A percentile compares a stretch with the other conserved stretches of the same genome.
phyloP scores from a whole-genome alignment of 192 early-diverging fungal genomes.

The Allomyces javanicus region DNA sequence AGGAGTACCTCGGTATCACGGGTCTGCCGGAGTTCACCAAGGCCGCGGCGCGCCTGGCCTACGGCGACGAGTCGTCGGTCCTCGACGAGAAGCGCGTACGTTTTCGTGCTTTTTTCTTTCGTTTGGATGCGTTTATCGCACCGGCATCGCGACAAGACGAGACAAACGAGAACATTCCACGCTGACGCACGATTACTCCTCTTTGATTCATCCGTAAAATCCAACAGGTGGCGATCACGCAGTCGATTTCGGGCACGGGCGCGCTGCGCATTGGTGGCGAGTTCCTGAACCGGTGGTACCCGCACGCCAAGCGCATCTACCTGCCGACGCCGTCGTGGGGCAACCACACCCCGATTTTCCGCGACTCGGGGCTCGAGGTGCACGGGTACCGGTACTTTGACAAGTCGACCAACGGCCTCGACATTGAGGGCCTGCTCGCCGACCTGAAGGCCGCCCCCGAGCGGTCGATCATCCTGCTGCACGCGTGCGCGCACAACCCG shows the following conservation, averaged over 20 bases:
- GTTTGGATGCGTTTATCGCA: no score
- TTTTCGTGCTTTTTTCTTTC: not conserved
- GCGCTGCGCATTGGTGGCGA: constrained; percentile 81
- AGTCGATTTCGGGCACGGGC: constrained; percentile 96
- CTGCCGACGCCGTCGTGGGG: constrained; percentile 92
- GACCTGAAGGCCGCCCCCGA: constrained; percentile 73
- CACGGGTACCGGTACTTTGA: constrained; percentile 88
- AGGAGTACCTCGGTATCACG: constrained; percentile 94
- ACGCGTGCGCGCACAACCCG: constrained; percentile 99
- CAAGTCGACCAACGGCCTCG: constrained; percentile 74
- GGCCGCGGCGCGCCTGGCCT: constrained; percentile 65
- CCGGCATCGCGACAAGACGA: no score
- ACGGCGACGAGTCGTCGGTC: constrained; percentile 49
- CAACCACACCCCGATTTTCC: constrained; percentile 89
- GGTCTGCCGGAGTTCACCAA: constrained; percentile 68
- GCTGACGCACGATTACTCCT: constrained; percentile 1
- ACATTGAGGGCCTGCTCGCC: constrained; percentile 76
- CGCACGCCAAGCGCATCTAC: constrained; percentile 66
- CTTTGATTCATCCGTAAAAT: not conserved
- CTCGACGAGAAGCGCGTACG: constrained; percentile 44
- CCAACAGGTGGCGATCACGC: constrained; percentile 54
- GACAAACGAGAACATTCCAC: no score
- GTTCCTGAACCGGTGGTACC: constrained; percentile 64
- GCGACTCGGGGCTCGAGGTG: constrained; percentile 70
- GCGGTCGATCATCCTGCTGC: constrained; percentile 76